Percentiles rank a stretch among this genome's conserved stretches.
Evolutionary conservation across 306 rosid species (phyloP).

Genomic region (Prosopis cineraria): DNA sequence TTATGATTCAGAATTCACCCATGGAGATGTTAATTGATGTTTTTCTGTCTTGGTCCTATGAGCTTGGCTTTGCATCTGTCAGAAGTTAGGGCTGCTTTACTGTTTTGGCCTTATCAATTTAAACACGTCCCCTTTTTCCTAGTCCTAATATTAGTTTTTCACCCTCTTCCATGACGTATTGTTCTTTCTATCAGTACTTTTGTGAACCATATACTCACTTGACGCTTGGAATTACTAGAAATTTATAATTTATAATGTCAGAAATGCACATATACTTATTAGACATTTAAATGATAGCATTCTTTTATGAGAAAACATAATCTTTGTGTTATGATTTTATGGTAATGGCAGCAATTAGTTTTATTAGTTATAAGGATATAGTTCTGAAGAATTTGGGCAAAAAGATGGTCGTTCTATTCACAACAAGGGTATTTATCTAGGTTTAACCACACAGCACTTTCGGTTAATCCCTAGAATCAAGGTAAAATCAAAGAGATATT

Average conservation of each 20-base stretch:
- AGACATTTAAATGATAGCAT: constrained; percentile 25
- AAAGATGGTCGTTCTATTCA: too few relatives aligned
- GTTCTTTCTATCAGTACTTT: constrained; percentile 13
- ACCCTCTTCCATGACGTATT: not conserved
- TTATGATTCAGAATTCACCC: constrained; percentile 2
- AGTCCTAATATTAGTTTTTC: not conserved
- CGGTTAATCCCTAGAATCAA: too few relatives aligned
- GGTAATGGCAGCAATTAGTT: too few relatives aligned
- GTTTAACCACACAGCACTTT: too few relatives aligned
- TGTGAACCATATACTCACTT: constrained; percentile 7
- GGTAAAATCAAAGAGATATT: too few relatives aligned
- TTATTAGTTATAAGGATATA: too few relatives aligned
- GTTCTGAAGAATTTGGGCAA: too few relatives aligned
- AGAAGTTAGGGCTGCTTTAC: constrained; percentile 23
- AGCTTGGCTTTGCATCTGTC: constrained; percentile 18
- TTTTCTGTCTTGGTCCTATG: constrained; percentile 19
- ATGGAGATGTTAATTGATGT: constrained; percentile 11
- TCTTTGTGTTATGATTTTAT: too few relatives aligned
- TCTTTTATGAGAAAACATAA: too few relatives aligned
- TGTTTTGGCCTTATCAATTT: constrained; percentile 9
- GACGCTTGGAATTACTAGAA: constrained; percentile 17
- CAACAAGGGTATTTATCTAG: too few relatives aligned
- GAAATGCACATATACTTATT: constrained; percentile 20
- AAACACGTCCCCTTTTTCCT: constrained; percentile 8
- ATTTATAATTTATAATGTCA: constrained; percentile 20